Conservation (phyloP, 2,329 filamentous ascomycete genomes). For the Dactylellina cionopaga region DNA sequence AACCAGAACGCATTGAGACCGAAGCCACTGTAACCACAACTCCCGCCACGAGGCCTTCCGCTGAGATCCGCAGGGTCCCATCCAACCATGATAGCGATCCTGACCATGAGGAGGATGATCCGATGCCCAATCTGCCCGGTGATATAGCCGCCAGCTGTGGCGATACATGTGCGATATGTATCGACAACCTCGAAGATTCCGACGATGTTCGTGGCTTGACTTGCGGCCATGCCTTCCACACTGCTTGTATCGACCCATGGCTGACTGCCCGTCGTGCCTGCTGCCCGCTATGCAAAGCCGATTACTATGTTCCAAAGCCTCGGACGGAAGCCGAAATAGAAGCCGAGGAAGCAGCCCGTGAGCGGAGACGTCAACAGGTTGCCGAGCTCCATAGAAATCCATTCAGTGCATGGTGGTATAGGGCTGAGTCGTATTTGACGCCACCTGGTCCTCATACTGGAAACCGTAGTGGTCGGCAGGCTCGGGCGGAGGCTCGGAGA, state of each 20-base stretch:
- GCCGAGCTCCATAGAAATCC: conserved; percentile 47
- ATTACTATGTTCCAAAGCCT: conserved; percentile 95
- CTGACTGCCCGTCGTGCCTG: conserved; percentile 91
- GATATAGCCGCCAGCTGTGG: conserved; percentile 84
- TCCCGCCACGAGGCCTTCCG: conserved; percentile 11
- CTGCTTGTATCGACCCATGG: conserved; percentile 95
- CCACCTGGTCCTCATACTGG: conserved; percentile 11
- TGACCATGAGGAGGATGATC: conserved; percentile 76
- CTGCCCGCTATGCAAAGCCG: conserved; percentile 96
- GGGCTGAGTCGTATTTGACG: conserved; percentile 42
- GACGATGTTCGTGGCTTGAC: conserved; percentile 93
- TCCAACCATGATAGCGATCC: conserved; percentile 62
- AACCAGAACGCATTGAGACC: neutral
- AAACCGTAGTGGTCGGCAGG: conserved; percentile 9
- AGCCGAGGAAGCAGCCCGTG: conserved; percentile 49
- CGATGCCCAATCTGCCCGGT: conserved; percentile 81
- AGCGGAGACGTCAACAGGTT: conserved; percentile 43
- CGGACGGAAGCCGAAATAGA: conserved; percentile 69
- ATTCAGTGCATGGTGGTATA: conserved; percentile 39
- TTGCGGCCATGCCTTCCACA: conserved; percentile 98
- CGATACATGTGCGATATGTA: conserved; percentile 95
- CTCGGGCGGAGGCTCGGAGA: conserved; percentile 16
- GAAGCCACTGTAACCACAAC: neutral
- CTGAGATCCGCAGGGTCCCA: conserved; percentile 31
- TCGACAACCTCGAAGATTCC: conserved; percentile 92